phyloP scores from a whole-genome alignment of 1,139 yeast species.

The Lodderomyces oxycetoniae region DNA sequence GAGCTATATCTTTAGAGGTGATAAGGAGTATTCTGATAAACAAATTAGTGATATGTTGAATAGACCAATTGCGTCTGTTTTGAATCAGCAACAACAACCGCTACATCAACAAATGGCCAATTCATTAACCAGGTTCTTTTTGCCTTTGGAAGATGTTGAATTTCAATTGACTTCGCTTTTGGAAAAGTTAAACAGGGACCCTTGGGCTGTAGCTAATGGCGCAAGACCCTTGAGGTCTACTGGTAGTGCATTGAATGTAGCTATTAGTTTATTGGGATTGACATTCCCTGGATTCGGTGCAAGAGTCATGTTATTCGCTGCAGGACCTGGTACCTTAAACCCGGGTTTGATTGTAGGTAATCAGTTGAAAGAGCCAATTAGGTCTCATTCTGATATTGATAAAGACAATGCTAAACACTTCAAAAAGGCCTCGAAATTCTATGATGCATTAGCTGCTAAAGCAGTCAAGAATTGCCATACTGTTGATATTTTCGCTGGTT shows the following conservation, averaged over 20 bases:
- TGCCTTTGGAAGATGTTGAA: slow-evolving; percentile 84
- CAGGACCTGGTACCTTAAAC: slow-evolving; percentile 92
- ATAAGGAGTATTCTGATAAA: slow-evolving; percentile 75
- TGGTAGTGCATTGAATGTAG: slow-evolving; percentile 87
- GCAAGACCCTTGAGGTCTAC: slow-evolving; percentile 89
- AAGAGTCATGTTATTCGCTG: slow-evolving; percentile 83
- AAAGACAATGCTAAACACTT: slow-evolving; percentile 75
- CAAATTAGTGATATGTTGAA: slow-evolving; percentile 75
- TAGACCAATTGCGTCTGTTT: slow-evolving; percentile 29
- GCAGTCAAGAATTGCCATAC: slow-evolving; percentile 73
- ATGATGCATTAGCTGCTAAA: slow-evolving; percentile 72
- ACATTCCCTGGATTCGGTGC: slow-evolving; percentile 90
- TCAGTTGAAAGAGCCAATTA: slow-evolving; percentile 89
- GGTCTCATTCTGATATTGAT: slow-evolving; percentile 96
- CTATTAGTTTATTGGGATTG: slow-evolving; percentile 75
- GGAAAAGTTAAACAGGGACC: slow-evolving; percentile 76
- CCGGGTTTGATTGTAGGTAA: slow-evolving; percentile 95
- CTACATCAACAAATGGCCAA: slow-evolving; percentile 28
- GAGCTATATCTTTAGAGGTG: slow-evolving; percentile 89
- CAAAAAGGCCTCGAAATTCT: slow-evolving; percentile 84
- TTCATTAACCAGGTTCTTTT: slow-evolving; percentile 69
- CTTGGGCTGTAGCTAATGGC: slow-evolving; percentile 89
- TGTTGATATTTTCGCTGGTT: slow-evolving; percentile 92
- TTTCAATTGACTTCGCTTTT: slow-evolving; percentile 77
- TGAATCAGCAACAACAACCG: slow-evolving; percentile 21